Base-by-base conservation (phyloP, 2,329 filamentous ascomycete species). In the Neofusicoccum kwambonambiense region DNA sequence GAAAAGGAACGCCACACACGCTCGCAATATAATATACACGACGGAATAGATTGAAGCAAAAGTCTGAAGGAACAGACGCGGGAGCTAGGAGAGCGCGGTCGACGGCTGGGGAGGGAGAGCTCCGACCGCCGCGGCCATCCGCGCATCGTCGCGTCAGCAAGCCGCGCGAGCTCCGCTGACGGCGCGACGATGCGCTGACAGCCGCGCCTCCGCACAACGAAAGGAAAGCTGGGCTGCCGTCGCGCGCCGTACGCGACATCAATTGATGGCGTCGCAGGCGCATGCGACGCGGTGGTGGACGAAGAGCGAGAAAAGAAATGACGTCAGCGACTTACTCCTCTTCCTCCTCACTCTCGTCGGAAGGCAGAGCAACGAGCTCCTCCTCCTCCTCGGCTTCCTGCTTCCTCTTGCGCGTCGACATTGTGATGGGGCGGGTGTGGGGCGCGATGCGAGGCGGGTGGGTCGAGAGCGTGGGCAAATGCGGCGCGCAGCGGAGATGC, bases 381-480 rank as follows among this genome's bases (percentile, higher is more conserved):
- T 64, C 63, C 35, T 64, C 63, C 35, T 64, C 63, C 22, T 64
- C 63, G 22, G 63, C 63, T n/a, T 64, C 63, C 49, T 64, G 63
- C 63, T 64, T 64, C 63, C 63, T 64, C 63, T 64, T 64, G 63
- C 63, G 63, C 35, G 63, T 64, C 49, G 63, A 64, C 63, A 64
- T 64, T 47, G 12, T 60, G 27, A 19, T 19, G 44, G n/a, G 5
- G 22, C 22, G 22, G 15, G n/a, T 9, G 27, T 27, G 49, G 39
- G 39, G n/a, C 19, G 27, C 27, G 49, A 22, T 19, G 4, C 47
- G 19, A 15, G 50, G 27, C 27, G 27, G 27, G 27, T 31, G 27
- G 27, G 27, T 31, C 22, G n/a, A 44, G 37, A 17, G 37, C 37
- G 39, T 35, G 49, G 37, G 22, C 15, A 41, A 35, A 17, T 15